Evolutionary conservation across 2,329 filamentous ascomycete genomes (phyloP).

Genomic region (Chaetomium sp.): DNA sequence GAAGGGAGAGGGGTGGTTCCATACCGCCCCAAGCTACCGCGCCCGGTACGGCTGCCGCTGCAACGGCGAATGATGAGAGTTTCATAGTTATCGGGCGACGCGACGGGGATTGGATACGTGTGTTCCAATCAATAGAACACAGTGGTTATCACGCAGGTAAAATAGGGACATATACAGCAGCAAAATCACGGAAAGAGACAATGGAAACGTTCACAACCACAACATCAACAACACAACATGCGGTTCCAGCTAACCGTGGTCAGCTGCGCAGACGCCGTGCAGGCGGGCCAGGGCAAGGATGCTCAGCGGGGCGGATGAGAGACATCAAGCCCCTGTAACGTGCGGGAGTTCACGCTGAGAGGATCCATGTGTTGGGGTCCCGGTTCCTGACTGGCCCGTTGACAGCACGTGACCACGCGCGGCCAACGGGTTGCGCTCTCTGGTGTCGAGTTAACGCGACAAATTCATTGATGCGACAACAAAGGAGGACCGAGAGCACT

Average conservation of each 20-base stretch:
- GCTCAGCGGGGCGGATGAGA: background rate
- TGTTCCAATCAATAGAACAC: background rate
- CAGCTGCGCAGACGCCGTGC: slow-evolving; percentile 11
- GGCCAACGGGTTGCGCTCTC: background rate
- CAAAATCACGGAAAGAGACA: background rate
- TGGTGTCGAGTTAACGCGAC: background rate
- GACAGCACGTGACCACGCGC: background rate
- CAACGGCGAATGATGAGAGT: slow-evolving; percentile 27
- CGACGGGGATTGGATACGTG: background rate
- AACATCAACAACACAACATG: background rate
- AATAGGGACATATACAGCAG: slow-evolving; percentile 5
- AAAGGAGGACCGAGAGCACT: background rate
- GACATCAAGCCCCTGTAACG: slow-evolving; percentile 9
- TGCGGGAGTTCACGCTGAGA: slow-evolving; percentile 14
- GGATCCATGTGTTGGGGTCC: background rate
- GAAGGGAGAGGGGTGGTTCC: slow-evolving; percentile 22
- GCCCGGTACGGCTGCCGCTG: slow-evolving; percentile 40
- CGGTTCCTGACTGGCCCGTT: background rate
- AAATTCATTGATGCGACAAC: background rate
- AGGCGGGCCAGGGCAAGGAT: background rate
- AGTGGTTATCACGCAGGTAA: background rate
- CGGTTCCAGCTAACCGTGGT: slow-evolving; percentile 3
- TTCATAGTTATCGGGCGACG: slow-evolving; percentile 30
- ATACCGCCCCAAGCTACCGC: slow-evolving; percentile 48
- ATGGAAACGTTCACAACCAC: background rate